phyloP scores from a whole-genome alignment of 495 filamentous ascomycete species.

The Jackrogersella multiformis region DNA sequence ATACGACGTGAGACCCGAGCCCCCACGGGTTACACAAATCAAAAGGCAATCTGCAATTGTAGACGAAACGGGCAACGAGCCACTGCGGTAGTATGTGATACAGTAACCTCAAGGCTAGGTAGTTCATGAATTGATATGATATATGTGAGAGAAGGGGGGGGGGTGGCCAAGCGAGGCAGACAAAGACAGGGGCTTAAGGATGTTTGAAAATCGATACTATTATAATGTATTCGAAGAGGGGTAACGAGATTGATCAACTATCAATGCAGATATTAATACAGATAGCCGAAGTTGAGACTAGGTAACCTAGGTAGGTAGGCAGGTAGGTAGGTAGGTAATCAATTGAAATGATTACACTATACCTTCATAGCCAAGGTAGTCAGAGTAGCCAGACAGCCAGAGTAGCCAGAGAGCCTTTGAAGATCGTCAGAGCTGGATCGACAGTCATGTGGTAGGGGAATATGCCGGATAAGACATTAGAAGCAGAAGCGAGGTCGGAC shows the following conservation, averaged over 20 bases:
- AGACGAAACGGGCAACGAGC: slow-evolving; percentile 39
- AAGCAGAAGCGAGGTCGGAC: slow-evolving; percentile 36
- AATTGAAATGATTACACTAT: slow-evolving; percentile 23
- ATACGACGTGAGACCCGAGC: slow-evolving; percentile 37
- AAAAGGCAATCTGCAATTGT: slow-evolving; percentile 37
- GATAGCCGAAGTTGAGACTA: slow-evolving; percentile 39
- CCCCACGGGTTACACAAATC: slow-evolving; percentile 35
- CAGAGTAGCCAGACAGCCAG: neutral
- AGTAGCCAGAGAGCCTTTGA: slow-evolving; percentile 3
- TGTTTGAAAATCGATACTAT: too few relatives aligned
- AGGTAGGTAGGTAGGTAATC: too few relatives aligned
- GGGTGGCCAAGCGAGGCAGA: slow-evolving; percentile 27
- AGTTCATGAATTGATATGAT: slow-evolving; percentile 1
- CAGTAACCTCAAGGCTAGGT: slow-evolving; percentile 7
- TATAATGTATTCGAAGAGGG: slow-evolving; percentile 26
- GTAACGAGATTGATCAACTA: slow-evolving; percentile 40
- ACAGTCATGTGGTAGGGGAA: slow-evolving; percentile 33
- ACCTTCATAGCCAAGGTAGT: neutral
- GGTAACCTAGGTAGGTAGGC: too few relatives aligned
- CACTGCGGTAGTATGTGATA: slow-evolving; percentile 22
- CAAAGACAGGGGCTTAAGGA: slow-evolving; percentile 12
- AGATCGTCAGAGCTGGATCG: slow-evolving; percentile 38
- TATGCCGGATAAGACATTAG: slow-evolving; percentile 13
- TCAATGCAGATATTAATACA: slow-evolving; percentile 36
- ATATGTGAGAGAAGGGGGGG: slow-evolving; percentile 6